Percentiles rank a stretch among this genome's conserved stretches.
phyloP scores from a whole-genome alignment of 2,329 filamentous ascomycete species.

The Neofusicoccum umdonicola region DNA sequence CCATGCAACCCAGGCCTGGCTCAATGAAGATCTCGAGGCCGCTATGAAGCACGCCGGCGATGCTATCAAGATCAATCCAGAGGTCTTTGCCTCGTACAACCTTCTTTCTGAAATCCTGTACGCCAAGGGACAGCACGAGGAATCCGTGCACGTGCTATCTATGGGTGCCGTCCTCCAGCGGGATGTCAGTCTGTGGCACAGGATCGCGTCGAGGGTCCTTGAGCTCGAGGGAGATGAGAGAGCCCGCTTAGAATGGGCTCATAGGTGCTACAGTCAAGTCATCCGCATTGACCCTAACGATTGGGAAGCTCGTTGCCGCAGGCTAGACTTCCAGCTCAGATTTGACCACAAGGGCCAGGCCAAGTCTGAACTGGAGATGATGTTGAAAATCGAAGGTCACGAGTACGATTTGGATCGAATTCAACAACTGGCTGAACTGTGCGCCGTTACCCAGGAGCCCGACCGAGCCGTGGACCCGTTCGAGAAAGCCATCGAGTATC shows the following conservation, averaged over 20 bases:
- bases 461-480: conserved; percentile 51
- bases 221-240: conserved; percentile 47
- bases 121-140: conserved; percentile 55
- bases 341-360: conserved; percentile 36
- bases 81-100: conserved; percentile 61
- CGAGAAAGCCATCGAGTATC: conserved; percentile 52
- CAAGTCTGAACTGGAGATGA: conserved; percentile 52
- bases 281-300: conserved; percentile 53
- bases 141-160: conserved; percentile 56
- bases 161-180: conserved; percentile 58
- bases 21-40: conserved; percentile 59
- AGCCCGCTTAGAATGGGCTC: conserved; percentile 45
- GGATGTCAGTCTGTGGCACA: conserved; percentile 57
- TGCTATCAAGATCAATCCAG: conserved; percentile 52
- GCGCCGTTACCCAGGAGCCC: conserved; percentile 51
- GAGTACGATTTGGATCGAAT: conserved; percentile 52
- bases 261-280: conserved; percentile 55
- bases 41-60: conserved; percentile 33
- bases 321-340: conserved; percentile 56
- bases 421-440: conserved; percentile 56
- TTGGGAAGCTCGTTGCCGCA: conserved; percentile 53
- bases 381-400: conserved; percentile 52
- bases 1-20: conserved; percentile 66
- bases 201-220: conserved; percentile 55
- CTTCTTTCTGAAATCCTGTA: conserved; percentile 59